Base-by-base conservation (phyloP, 208 protist genomes). In the Vickermania spadyakhi region DNA sequence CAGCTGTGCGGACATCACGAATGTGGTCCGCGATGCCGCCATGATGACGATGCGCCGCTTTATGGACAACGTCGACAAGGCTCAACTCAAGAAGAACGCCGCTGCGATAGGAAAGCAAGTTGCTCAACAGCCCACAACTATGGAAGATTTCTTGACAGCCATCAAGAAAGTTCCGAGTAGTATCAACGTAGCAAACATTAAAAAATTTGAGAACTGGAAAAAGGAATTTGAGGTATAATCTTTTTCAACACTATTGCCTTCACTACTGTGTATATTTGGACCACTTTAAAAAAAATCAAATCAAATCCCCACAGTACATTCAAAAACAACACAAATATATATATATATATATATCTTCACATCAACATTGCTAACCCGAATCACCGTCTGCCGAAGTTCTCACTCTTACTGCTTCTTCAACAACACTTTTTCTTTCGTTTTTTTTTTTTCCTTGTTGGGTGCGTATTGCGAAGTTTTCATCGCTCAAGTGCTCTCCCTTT, bases 41-140 rank as follows among this genome's bases (percentile, higher is more conserved):
- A 96, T 97, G 89, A 94, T 94, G 88, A 92, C 84, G 13, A 92
- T 94, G 88, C 76, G 88, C 26, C 84, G 88, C 28, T 91, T 79
- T 62, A 88, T 94, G 82, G 73, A 84, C 45, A 77, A 91, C 29
- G 79, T 72, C 21, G 78, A 90, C 56, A 91, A 88, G 69, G 62
- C 73, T 26, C 62, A 77, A 56, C 63, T 94, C 13, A 80, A 83
- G 23, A 68, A 77, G 53, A 86, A 86, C 51, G 82, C 84, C 28
- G 80, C 82, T 28, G 88, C 91, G 60, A 88, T 94, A 58, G 82
- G 84, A 1, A 73, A 78, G 36, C 56, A 75, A 27, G 88, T 92
- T 18, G 88, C 88, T 1, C 79, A 90, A 56, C 75, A 92, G 63
- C 88, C 88, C 4, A 87, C 73, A 30, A 89, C 79, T 25, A 94